phyloP scores from a whole-genome alignment of 306 rosid genomes.

The Potentilla sterilis region DNA sequence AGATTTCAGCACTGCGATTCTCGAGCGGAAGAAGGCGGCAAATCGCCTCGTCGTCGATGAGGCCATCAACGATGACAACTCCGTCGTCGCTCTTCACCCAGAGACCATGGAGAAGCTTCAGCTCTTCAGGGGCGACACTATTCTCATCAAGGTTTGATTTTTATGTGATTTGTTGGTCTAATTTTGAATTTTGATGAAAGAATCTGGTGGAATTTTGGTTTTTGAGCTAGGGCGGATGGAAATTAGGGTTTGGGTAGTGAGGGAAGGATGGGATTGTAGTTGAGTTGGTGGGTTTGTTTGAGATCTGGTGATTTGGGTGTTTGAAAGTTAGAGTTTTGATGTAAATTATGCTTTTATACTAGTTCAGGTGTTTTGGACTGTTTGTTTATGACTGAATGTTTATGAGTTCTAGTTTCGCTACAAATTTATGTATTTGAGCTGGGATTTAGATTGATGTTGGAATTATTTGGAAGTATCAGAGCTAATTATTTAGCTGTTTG shows the following conservation, averaged over 20 bases:
- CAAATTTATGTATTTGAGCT: not conserved
- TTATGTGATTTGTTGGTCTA: not conserved
- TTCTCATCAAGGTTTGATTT: constrained; percentile 68
- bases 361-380: not conserved
- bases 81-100: constrained; percentile 86
- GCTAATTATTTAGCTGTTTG: not conserved
- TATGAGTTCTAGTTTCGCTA: not conserved
- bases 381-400: not conserved
- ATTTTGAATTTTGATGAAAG: not conserved
- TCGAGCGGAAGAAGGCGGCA: constrained; percentile 90
- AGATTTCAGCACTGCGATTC: constrained; percentile 87
- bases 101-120: constrained; percentile 92
- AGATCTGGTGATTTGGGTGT: constrained; percentile 17
- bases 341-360: not conserved
- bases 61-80: constrained; percentile 90
- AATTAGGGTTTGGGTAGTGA: constrained; percentile 19
- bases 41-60: constrained; percentile 90
- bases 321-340: not conserved
- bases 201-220: not conserved
- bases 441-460: not conserved
- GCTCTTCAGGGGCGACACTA: constrained; percentile 89
- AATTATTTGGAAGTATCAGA: not conserved
- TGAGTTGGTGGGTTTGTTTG: constrained; percentile 11
- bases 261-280: not conserved
- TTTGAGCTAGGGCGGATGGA: constrained; percentile 5